Base-by-base conservation (phyloP, 805 yeast species). In the Diddensiella transvaalensis region DNA sequence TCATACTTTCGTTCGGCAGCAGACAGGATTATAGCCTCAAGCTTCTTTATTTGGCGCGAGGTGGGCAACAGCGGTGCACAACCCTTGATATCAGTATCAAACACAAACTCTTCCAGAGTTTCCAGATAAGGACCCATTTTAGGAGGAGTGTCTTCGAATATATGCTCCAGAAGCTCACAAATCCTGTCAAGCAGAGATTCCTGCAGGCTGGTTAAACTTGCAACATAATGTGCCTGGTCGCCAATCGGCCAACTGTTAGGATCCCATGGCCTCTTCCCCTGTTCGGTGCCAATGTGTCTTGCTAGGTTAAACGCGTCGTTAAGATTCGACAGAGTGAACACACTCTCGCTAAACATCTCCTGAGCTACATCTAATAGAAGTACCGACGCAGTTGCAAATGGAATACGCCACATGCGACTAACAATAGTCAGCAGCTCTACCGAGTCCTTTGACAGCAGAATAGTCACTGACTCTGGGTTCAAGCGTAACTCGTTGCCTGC, bases 341-440 rank as follows among this genome's bases (percentile, higher is more conserved):
- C 32, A 23, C 41, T 61, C 46, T 44, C 49, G 32, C 58, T 60
- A 36, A 72, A 55, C 10, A 71, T 56, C 15, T 63, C 60, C 50
- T 72, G 72, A 1, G 75, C 72, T 1, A 84, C 82, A 3, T 80
- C 74, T 47, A 74, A 78, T 3, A 81, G 50, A 4, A 78, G 55
- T 0, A 76, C 70, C 0, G 80, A 76, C 42, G 76, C 65, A 0
- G 86, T 70, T 0, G 79, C 67, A 4, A 61, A 62, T 50, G 74
- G 75, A 3, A 83, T 62, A 49, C 85, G 67, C 93, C 93, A 85
- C 46, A 77, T 69, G 36, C 68, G 71, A 4, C 78, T 67, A 46
- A 78, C 76, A 13, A 70, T 61, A 1, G 60, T 62, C 2, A 83
- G 56, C 10, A 83, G 61, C 40, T 69, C 71, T 4, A 65, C 60